Evolutionary conservation across 1,284 basidiomycete genomes (phyloP), one percentile per base, ranked within the genome.

Genomic region (Neotropicomus parvogracilis): DNA sequence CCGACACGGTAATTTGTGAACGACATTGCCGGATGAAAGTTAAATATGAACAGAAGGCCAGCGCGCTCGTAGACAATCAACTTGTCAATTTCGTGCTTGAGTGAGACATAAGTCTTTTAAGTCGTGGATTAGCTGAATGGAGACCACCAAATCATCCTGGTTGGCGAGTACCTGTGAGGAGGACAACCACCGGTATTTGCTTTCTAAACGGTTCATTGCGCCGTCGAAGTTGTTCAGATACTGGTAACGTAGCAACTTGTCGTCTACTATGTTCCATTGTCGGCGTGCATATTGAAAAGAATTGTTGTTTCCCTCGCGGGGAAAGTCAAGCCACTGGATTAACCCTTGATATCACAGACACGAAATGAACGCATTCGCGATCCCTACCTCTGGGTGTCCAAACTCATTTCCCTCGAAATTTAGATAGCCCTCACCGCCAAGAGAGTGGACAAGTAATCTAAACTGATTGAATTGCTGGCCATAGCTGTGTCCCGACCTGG

Each of bases 401-500:
- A 97, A 97, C 66, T 97, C 95, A 62, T 99, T 99, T 26, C 95
- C 95, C 70, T 95, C 94, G 53, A 99, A 99, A 71, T 97, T 98
- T 53, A 99, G 78, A 67, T 97, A 99, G 0, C 93, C 95, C 70
- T 99, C 95, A 13, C 95, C 95, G 20, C 95, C 95, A 17, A 99
- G 77, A 0, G 91, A 79, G 59, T 97, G 93, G 0, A 92, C 92
- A 32, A 99, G 70, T 32, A 98, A 76, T 26, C 93, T 95, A 41
- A 17, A 27, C 44, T 43, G 12, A 27, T 40, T 48, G 33, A 54
- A 13, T 57, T 29, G 6, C 14, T 33, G 19, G 24, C 10, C 32
- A 35, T 11, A 21, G n/a, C 13, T 7, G 2, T 24, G 27, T 31
- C 19, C 31, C n/a, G 38, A 16, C 17, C 8, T 5, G 9, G 59